phyloP scores from a whole-genome alignment of 2,329 filamentous ascomycete genomes.

The Stemphylium beticola region DNA sequence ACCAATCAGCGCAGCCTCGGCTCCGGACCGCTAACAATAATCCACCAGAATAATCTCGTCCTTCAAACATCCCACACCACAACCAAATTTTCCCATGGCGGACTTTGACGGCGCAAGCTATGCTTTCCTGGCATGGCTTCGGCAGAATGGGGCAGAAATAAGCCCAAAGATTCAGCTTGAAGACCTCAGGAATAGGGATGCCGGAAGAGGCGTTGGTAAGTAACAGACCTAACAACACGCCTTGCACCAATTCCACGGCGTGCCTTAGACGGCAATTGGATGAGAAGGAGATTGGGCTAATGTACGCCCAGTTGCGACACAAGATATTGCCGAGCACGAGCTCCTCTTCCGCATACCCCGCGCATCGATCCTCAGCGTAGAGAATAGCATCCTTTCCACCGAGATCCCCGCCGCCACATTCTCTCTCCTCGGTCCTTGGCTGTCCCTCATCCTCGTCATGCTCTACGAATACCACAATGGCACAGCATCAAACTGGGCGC shows the following conservation, averaged over 20 bases:
- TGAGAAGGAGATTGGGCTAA: not conserved
- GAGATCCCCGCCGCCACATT: constrained; percentile 53
- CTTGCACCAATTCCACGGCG: not conserved
- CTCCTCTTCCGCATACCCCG: constrained; percentile 82
- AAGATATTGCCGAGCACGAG: constrained; percentile 75
- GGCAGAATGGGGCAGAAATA: constrained; percentile 59
- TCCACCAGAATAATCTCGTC: constrained; percentile 21
- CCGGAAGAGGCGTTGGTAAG: constrained; percentile 69
- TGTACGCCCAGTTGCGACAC: constrained; percentile 66
- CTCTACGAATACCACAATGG: constrained; percentile 73
- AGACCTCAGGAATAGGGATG: constrained; percentile 62
- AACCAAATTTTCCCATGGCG: constrained; percentile 29
- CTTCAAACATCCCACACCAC: constrained; percentile 22
- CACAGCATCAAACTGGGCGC: constrained; percentile 71
- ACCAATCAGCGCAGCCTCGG: constrained; percentile 34
- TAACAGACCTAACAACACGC: constrained; percentile 23
- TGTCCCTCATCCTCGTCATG: constrained; percentile 75
- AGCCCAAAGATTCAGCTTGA: constrained; percentile 64
- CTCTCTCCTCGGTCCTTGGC: constrained; percentile 54
- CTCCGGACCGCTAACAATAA: constrained; percentile 26
- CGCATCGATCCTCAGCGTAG: constrained; percentile 70
- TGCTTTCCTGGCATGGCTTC: constrained; percentile 65
- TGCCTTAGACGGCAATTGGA: not conserved
- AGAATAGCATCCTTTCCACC: constrained; percentile 72
- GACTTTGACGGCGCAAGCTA: constrained; percentile 54